Conservation (phyloP, 192 early-diverging fungal species). For the Linnemannia elongata region DNA sequence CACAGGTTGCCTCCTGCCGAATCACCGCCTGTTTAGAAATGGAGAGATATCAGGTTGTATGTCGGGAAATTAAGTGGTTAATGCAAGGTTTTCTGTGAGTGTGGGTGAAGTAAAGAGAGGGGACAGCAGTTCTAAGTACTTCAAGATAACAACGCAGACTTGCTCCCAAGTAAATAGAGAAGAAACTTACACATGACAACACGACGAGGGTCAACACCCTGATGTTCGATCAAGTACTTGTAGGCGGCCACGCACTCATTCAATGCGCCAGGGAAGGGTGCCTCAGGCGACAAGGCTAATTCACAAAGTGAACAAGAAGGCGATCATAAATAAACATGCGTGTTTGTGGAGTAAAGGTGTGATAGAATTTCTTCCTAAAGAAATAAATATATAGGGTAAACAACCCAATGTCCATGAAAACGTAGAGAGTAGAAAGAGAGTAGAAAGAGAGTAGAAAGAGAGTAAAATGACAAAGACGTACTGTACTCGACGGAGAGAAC, state of each 20-base stretch:
- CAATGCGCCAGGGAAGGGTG: constrained; percentile 39
- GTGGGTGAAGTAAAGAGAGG: background rate
- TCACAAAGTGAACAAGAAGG: background rate
- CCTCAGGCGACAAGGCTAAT: constrained; percentile 42
- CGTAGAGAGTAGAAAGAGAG: background rate
- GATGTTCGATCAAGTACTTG: constrained; percentile 39
- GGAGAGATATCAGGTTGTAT: background rate
- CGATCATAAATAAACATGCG: background rate
- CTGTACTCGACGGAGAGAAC: constrained; percentile 44
- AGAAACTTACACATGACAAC: constrained; percentile 50
- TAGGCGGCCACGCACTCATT: constrained; percentile 58
- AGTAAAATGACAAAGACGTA: background rate
- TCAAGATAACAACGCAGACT: background rate
- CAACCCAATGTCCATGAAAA: too few species aligned
- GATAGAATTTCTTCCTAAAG: background rate
- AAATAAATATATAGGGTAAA: background rate
- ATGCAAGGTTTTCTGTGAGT: background rate
- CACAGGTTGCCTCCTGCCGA: constrained; percentile 56
- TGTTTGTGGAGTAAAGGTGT: background rate
- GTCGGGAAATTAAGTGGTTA: background rate
- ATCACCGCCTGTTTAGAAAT: constrained; percentile 34
- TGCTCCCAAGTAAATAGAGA: background rate
- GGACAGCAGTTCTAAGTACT: background rate
- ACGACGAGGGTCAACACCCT: constrained; percentile 30
- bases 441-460: background rate